These are phyloP conservation scores for Globisporangium paroecandrum DNA, from an alignment of 352 stramenopile genomes.

Conservation along the genomic window DNA sequence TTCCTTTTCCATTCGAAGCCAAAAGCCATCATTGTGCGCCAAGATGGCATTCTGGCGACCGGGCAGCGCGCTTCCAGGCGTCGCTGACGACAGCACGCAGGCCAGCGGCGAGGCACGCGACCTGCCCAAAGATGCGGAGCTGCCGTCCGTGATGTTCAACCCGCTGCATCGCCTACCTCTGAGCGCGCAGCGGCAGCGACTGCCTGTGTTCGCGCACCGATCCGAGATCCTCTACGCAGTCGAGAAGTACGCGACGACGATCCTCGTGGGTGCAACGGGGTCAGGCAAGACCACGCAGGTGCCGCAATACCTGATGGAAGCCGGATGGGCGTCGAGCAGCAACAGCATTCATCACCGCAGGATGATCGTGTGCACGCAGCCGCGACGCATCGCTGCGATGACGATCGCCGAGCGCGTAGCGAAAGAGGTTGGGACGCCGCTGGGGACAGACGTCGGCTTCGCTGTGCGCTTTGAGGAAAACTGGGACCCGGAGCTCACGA, in stretches of 20 bases:
- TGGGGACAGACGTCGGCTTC: constrained; percentile 96
- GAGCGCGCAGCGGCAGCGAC: constrained; percentile 44
- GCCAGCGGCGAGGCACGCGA: constrained; percentile 25
- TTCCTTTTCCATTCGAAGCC: neutral
- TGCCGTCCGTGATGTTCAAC: constrained; percentile 54
- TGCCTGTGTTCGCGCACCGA: constrained; percentile 89
- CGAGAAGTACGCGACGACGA: constrained; percentile 82
- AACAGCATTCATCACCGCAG: constrained; percentile 16
- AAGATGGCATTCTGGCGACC: constrained; percentile 71
- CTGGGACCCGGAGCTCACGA: constrained; percentile 78
- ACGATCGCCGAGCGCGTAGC: constrained; percentile 97
- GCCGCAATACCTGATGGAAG: constrained; percentile 90
- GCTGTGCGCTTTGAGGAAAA: constrained; percentile 99
- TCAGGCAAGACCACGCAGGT: constrained; percentile 93
- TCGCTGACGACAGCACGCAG: constrained; percentile 25
- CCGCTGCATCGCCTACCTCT: constrained; percentile 59
- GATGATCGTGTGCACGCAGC: constrained; percentile 90
- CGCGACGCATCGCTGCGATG: constrained; percentile 96
- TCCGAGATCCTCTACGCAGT: constrained; percentile 89
- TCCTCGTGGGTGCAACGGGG: constrained; percentile 92
- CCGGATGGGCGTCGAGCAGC: constrained; percentile 63
- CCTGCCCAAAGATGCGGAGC: constrained; percentile 29
- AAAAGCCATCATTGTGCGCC: neutral
- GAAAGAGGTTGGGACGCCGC: constrained; percentile 93
- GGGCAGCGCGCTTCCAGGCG: constrained; percentile 34